phyloP scores from a whole-genome alignment of 1,284 basidiomycete species.

The Naganishia sp. region DNA sequence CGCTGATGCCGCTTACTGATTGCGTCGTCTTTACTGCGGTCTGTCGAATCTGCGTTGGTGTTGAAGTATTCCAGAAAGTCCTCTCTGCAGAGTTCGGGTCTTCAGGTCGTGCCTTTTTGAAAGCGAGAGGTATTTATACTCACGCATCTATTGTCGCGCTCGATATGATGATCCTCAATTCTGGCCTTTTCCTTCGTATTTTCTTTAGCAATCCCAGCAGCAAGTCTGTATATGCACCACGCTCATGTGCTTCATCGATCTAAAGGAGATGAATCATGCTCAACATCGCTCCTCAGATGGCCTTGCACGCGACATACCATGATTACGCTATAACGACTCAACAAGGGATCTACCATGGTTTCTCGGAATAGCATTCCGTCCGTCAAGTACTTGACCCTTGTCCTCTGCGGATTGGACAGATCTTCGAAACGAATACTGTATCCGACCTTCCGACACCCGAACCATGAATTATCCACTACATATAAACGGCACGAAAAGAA shows the following conservation, averaged over 20 bases:
- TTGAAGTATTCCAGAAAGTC: constrained; percentile 88
- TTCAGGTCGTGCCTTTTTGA: neutral
- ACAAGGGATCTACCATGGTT: constrained; percentile 80
- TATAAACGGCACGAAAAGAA: neutral
- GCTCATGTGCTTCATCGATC: constrained; percentile 97
- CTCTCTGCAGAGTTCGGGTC: constrained; percentile 48
- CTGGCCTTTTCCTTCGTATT: constrained; percentile 83
- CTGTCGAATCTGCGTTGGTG: constrained; percentile 52
- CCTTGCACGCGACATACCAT: constrained; percentile 65
- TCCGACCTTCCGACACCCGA: constrained; percentile 68
- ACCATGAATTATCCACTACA: neutral
- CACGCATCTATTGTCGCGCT: constrained; percentile 91
- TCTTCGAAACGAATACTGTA: constrained; percentile 99
- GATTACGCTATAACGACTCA: constrained; percentile 88
- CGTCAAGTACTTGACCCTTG: constrained; percentile 94
- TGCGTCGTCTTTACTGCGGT: constrained; percentile 52
- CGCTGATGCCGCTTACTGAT: constrained; percentile 40
- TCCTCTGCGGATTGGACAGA: constrained; percentile 73
- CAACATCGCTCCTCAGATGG: neutral
- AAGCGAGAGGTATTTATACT: constrained; percentile 28
- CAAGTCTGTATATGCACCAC: constrained; percentile 91
- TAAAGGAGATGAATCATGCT: constrained; percentile 46
- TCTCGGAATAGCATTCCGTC: constrained; percentile 98
- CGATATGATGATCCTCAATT: constrained; percentile 85
- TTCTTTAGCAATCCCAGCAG: constrained; percentile 89